Percentiles rank a stretch among this genome's conserved stretches.
phyloP scores from a whole-genome alignment of 371 early-diverging fungal species.

The Apophysomyces variabilis region DNA sequence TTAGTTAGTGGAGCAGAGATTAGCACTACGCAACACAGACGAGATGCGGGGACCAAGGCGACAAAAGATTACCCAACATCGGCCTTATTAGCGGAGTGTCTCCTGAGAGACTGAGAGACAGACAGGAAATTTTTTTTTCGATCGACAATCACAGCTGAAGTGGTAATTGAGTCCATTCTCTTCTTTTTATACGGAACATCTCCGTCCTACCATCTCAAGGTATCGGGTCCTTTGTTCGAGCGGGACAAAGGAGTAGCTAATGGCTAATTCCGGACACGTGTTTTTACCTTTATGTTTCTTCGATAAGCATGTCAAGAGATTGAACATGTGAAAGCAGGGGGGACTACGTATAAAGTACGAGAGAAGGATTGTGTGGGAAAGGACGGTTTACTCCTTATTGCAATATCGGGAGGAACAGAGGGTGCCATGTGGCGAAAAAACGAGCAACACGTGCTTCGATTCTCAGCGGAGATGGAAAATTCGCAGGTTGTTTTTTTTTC shows the following conservation, averaged over 20 bases:
- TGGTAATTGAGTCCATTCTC: not conserved
- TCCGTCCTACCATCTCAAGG: not conserved
- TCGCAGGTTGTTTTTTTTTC: slow-evolving; percentile 5
- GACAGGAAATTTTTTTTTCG: not conserved
- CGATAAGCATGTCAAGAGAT: slow-evolving; percentile 10
- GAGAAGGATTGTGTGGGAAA: not conserved
- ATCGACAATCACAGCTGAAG: slow-evolving; percentile 8
- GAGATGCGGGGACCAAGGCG: no score
- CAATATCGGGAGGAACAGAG: slow-evolving; percentile 7
- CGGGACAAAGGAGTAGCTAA: not conserved
- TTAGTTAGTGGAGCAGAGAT: no score
- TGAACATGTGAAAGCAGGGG: slow-evolving; percentile 11
- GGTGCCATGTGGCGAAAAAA: slow-evolving; percentile 10
- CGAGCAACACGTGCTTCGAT: slow-evolving; percentile 11
- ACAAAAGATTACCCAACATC: no score
- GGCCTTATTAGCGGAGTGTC: not conserved
- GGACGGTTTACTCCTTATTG: slow-evolving; percentile 8
- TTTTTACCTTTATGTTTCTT: slow-evolving; percentile 7
- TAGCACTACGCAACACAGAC: no score
- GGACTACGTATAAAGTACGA: not conserved
- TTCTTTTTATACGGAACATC: slow-evolving; percentile 4
- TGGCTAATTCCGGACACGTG: slow-evolving; percentile 2
- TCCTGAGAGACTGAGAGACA: not conserved
- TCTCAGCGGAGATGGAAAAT: slow-evolving; percentile 11
- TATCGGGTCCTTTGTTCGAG: not conserved